Conservation (phyloP, 2,329 filamentous ascomycete species). For the Pseudogymnoascus sp. region DNA sequence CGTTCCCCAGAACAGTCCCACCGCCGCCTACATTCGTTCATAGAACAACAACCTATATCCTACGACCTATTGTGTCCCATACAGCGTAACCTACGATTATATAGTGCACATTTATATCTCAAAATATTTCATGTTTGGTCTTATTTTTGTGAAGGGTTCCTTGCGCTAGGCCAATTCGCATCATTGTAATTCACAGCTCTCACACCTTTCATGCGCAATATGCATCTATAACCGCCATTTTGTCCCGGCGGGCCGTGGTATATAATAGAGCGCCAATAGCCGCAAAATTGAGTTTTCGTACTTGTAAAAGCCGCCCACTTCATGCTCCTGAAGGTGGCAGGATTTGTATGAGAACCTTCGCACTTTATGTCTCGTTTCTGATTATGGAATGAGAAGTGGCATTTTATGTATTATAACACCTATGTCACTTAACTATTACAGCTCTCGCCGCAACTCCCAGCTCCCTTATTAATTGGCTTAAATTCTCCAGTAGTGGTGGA, state of each 20-base stretch:
- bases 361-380: neutral
- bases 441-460: conserved; percentile 42
- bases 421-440: neutral
- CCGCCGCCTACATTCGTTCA: too few relatives aligned
- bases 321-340: neutral
- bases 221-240: neutral
- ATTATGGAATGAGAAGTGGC: neutral
- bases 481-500: conserved; percentile 59
- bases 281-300: neutral
- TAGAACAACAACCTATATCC: too few relatives aligned
- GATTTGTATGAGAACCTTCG: neutral
- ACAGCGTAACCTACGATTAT: too few relatives aligned
- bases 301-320: neutral
- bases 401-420: neutral
- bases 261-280: neutral
- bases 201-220: neutral
- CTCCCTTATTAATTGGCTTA: conserved; percentile 55
- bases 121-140: neutral
- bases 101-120: neutral
- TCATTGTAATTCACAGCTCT: neutral
- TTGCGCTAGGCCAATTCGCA: neutral
- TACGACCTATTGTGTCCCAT: too few relatives aligned
- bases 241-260: neutral
- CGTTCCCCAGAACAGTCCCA: neutral
- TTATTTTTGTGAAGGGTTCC: neutral